A percentile compares a stretch with the other conserved stretches of the same genome.
phyloP scores from a whole-genome alignment of 768 basidiomycete genomes.

The Phylloporus sp. region DNA sequence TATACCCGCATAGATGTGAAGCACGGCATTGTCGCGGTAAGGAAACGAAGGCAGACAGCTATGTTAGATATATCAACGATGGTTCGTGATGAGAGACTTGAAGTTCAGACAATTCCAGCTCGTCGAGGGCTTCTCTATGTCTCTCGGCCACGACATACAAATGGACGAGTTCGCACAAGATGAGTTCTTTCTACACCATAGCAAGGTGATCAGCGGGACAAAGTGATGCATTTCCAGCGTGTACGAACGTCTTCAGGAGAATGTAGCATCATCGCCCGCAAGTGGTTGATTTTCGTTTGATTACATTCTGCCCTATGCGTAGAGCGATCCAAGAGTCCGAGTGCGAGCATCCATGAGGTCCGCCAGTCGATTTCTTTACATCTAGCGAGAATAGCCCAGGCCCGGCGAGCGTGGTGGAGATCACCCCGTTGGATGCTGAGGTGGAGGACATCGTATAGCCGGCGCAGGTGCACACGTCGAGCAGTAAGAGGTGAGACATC shows the following conservation, averaged over 20 bases:
- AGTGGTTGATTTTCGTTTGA: slow-evolving; percentile 48
- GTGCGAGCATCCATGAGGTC: slow-evolving; percentile 62
- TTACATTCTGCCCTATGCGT: slow-evolving; percentile 24
- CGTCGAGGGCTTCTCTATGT: slow-evolving; percentile 71
- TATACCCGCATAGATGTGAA: slow-evolving; percentile 83
- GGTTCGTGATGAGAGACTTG: background rate
- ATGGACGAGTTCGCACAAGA: slow-evolving; percentile 72
- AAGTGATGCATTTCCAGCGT: background rate
- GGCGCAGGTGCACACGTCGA: slow-evolving; percentile 67
- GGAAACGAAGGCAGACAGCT: slow-evolving; percentile 88
- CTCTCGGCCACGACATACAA: slow-evolving; percentile 53
- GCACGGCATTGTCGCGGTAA: slow-evolving; percentile 71
- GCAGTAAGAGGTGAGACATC: slow-evolving; percentile 46
- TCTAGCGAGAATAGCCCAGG: slow-evolving; percentile 69
- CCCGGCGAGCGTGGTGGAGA: slow-evolving; percentile 54
- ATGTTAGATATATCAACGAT: slow-evolving; percentile 2
- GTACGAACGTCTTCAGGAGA: slow-evolving; percentile 56
- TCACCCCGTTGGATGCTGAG: slow-evolving; percentile 66
- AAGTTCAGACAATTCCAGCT: slow-evolving; percentile 70
- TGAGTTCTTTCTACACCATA: slow-evolving; percentile 54
- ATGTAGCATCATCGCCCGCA: slow-evolving; percentile 69
- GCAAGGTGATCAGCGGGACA: slow-evolving; percentile 11
- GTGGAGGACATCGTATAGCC: slow-evolving; percentile 70
- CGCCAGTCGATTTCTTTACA: slow-evolving; percentile 80
- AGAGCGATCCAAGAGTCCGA: slow-evolving; percentile 46